Percentiles rank a stretch among this genome's conserved stretches.
These are phyloP conservation scores for Groenewaldozyma auringiensis DNA, from an alignment of 1,139 yeast genomes.

Conservation along the genomic window DNA sequence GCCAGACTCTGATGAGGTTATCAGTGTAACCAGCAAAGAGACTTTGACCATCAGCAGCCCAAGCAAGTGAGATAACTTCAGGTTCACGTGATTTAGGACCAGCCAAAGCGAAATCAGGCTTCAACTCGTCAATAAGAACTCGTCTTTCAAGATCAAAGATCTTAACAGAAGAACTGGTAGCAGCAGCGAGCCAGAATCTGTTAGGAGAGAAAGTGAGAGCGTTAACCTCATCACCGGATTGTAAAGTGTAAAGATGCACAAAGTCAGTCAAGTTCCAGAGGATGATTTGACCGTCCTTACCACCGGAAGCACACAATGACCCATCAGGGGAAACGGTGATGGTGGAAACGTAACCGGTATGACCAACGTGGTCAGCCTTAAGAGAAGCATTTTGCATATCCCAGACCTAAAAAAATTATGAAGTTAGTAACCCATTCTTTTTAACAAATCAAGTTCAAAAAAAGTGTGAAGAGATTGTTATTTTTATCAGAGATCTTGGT, in stretches of 20 bases:
- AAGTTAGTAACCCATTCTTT: conserved; percentile 34
- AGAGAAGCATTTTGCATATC: conserved; percentile 79
- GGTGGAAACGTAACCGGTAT: conserved; percentile 98
- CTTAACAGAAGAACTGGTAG: conserved; percentile 96
- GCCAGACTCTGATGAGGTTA: conserved; percentile 99
- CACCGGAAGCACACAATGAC: conserved; percentile 98
- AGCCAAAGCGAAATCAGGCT: conserved; percentile 92
- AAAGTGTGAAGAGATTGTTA: conserved; percentile 1
- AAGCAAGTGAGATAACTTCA: conserved; percentile 95
- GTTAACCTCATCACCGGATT: conserved; percentile 94
- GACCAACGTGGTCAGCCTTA: conserved; percentile 97
- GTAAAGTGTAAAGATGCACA: conserved; percentile 87
- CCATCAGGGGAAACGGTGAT: conserved; percentile 99
- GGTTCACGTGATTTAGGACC: conserved; percentile 90
- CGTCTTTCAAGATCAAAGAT: conserved; percentile 97
- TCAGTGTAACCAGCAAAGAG: conserved; percentile 99
- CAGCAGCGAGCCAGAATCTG: conserved; percentile 99
- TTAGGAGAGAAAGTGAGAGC: conserved; percentile 99
- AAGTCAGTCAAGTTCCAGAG: conserved; percentile 95
- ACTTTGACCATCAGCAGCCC: conserved; percentile 99
- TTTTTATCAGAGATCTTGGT: conserved; percentile 92
- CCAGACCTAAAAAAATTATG: conserved; percentile 63
- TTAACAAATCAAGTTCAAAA: background rate
- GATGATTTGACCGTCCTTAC: conserved; percentile 98
- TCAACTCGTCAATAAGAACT: conserved; percentile 93